Evolutionary conservation across 78 protist species (phyloP).

Genomic region (Dictyostelium citrinum): DNA sequence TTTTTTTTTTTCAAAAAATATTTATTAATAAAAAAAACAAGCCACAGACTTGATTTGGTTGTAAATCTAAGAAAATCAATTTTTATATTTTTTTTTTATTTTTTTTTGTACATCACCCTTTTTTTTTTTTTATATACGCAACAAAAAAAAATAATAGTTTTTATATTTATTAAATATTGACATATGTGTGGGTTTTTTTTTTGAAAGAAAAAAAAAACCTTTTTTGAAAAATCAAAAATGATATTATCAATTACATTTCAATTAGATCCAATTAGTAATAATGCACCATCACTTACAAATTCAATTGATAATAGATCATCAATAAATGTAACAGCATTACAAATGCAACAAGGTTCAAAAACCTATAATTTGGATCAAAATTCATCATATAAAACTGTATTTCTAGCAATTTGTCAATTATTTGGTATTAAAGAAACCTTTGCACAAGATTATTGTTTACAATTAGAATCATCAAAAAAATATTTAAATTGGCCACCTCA

Average conservation of each 20-base stretch:
- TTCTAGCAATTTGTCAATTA: constrained; percentile 47
- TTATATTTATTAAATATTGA: not conserved
- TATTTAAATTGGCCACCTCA: constrained; percentile 64
- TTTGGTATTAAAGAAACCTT: constrained; percentile 11
- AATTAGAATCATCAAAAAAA: constrained; percentile 33
- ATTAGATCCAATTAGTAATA: constrained; percentile 32
- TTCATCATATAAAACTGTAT: constrained; percentile 47
- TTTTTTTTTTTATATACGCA: not conserved
- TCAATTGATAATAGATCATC: not conserved
- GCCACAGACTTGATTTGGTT: not conserved
- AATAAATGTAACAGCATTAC: constrained; percentile 21
- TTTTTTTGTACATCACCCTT: not conserved
- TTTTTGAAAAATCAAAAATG: not conserved
- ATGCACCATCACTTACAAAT: not conserved
- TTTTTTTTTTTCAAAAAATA: no score
- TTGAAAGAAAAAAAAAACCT: not conserved
- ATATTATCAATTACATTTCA: constrained; percentile 38
- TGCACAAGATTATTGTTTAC: constrained; percentile 1
- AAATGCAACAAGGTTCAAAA: constrained; percentile 4
- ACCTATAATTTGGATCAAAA: constrained; percentile 43
- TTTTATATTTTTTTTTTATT: not conserved
- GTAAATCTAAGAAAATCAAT: not conserved
- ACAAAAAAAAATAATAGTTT: not conserved
- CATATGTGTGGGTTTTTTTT: not conserved
- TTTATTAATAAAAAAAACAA: not conserved